Conservation (phyloP, 768 basidiomycete species). For the Russula earlei region DNA sequence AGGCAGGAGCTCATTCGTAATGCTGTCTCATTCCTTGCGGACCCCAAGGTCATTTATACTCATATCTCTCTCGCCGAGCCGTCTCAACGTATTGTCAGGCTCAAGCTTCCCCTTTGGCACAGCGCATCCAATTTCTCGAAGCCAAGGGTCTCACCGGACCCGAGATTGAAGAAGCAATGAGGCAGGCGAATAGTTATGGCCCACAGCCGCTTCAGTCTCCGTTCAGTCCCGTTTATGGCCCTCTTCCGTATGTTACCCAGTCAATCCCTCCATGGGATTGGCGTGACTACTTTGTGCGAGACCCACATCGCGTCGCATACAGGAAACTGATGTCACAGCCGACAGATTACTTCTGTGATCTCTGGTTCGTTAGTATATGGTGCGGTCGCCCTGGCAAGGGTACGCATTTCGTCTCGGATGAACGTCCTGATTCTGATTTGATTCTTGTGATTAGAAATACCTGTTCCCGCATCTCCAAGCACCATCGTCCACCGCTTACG, state of each 20-base stretch:
- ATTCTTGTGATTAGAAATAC: constrained; percentile 56
- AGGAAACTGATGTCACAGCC: constrained; percentile 3
- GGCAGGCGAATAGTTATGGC: constrained; percentile 36
- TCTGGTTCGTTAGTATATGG: constrained; percentile 82
- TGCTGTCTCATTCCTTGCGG: constrained; percentile 78
- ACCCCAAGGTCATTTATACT: constrained; percentile 55
- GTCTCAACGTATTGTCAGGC: constrained; percentile 37
- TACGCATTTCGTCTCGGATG: constrained; percentile 25
- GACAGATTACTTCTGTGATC: constrained; percentile 84
- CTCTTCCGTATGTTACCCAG: constrained; percentile 35
- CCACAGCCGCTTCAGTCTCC: constrained; percentile 17
- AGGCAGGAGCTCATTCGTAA: constrained; percentile 68
- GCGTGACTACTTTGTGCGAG: constrained; percentile 91
- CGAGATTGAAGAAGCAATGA: constrained; percentile 83
- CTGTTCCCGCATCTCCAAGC: constrained; percentile 85
- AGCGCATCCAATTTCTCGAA: constrained; percentile 90
- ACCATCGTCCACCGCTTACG: constrained; percentile 80
- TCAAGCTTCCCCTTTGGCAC: constrained; percentile 66
- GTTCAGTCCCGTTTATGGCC: constrained; percentile 38
- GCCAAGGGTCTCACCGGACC: constrained; percentile 77
- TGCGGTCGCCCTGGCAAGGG: constrained; percentile 69
- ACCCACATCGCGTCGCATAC: constrained; percentile 1
- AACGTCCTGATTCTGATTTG: background rate
- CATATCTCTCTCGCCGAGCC: background rate
- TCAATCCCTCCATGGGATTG: constrained; percentile 69